Evolutionary conservation across 495 filamentous ascomycete genomes (phyloP), one percentile per base, ranked within the genome.

Genomic region (Choiromyces venosus): DNA sequence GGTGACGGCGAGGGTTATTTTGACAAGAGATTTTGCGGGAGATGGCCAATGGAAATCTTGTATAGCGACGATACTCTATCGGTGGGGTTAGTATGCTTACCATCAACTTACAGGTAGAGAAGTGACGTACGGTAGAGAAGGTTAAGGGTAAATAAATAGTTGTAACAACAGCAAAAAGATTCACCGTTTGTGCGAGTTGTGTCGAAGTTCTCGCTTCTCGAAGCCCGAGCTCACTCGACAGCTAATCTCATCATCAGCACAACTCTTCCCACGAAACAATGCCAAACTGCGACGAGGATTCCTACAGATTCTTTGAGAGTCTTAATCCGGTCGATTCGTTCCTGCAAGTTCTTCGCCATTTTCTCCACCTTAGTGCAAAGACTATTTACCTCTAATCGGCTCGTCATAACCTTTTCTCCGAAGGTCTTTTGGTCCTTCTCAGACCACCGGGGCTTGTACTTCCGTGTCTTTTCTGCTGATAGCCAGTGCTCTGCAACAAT

Each of bases 271-370:
- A 16, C 16, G 8, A 10, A 67, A 37, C 12, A 10, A 4, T 4
- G 3, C 35, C 19, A 40, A 67, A 4, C 4, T 33, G 33, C 18
- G 36, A 16, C 19, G 4, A n/a, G 36, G 21, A 29, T n/a, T 9
- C 66, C 12, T 37, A 67, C 66, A 37, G 66, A 67, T 37, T 67
- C 66, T 29, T 67, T 67, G 0, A 67, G 66, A 9, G 66, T 67
- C 36, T 37, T 67, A 12, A 67, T 40, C 66, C 36, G 12, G 38
- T 67, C 66, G 0, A 67, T 67, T 14, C 38, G 36, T 16, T 37
- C 38, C 25, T 67, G 66, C 12, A 67, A 37, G 21, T 40, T 67
- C 33, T 40, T 67, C 2, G 66, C 66, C 36, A 67, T 37, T 29
- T 37, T 37, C 16, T 67, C 66, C 12, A 67, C 25, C 25, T 67